These are phyloP conservation scores for Ogataea corticis DNA, from an alignment of 805 yeast genomes.

Conservation along the genomic window DNA sequence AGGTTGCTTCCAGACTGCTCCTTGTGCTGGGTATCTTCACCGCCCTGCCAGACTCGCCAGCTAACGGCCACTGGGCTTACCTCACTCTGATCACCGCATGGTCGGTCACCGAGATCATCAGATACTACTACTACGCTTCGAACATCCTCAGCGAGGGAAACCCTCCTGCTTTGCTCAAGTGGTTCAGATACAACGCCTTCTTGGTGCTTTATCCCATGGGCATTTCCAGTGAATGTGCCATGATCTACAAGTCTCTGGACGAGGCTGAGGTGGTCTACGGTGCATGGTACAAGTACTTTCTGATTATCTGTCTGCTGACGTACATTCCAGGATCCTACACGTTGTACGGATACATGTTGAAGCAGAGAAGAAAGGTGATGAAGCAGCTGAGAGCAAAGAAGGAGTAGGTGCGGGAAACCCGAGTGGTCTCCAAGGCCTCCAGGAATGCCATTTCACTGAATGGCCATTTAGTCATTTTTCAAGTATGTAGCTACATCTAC, in stretches of 20 bases:
- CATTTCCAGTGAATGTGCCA: constrained; percentile 77
- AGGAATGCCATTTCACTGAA: background rate
- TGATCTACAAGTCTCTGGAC: constrained; percentile 69
- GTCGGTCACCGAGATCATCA: constrained; percentile 90
- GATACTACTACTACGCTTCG: constrained; percentile 86
- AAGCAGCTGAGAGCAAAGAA: constrained; percentile 35
- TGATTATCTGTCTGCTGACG: constrained; percentile 57
- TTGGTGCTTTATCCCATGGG: constrained; percentile 86
- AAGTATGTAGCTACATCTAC: too few species aligned
- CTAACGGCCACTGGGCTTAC: constrained; percentile 58
- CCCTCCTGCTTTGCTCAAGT: constrained; percentile 60
- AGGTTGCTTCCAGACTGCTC: constrained; percentile 81
- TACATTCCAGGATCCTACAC: constrained; percentile 88
- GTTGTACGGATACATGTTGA: constrained; percentile 83
- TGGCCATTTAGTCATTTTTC: background rate
- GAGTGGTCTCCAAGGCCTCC: background rate
- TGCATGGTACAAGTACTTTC: constrained; percentile 49
- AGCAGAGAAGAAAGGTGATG: constrained; percentile 80
- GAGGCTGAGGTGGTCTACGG: constrained; percentile 61
- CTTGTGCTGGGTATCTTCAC: constrained; percentile 82
- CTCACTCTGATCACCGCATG: constrained; percentile 75
- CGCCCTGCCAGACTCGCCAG: constrained; percentile 71
- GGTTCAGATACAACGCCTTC: constrained; percentile 83
- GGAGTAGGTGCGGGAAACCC: constrained; percentile 9
- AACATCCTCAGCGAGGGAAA: constrained; percentile 50